Base-by-base conservation (phyloP, 768 basidiomycete species). In the Vararia minispora region DNA sequence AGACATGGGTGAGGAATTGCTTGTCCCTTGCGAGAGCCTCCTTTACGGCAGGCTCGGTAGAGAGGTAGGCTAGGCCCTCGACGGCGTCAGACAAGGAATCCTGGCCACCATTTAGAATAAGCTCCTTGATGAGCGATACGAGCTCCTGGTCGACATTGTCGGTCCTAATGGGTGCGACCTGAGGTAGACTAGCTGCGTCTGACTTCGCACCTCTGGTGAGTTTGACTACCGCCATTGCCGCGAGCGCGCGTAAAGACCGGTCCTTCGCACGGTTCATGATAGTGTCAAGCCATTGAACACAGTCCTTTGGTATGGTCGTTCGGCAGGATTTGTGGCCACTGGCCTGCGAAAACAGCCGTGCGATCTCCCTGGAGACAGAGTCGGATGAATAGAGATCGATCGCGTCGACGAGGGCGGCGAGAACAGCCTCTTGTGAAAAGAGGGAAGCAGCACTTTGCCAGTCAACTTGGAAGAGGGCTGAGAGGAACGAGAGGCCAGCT, bases 391-490 rank as follows among this genome's bases (percentile, higher is more conserved):
- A 63, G n/a, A 84, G 58, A 43, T 92, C 88, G 18, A 79, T 67
- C 11, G 69, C 67, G 50, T 90, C 86, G 52, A 74, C 65, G 36
- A 89, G 58, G 31, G 69, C 68, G 27, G 82, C 76, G 23, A 79
- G 48, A 12, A 80, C 55, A 3, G 75, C 78, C 42, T 85, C 79
- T 35, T 67, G 63, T 26, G 61, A 57, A 40, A 90, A 76, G 37
- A 92, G 74, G 17, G 65, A 48, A 8, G 76, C 64, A 8, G 84
- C 88, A 1, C 74, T 62, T 36, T 68, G 60, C 58, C 76, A 70
- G 47, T 88, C 85, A n/a, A 89, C 74, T 53, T 89, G 85, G 51
- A 89, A 87, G 14, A 92, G 62, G 1, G 84, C 85, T n/a, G 70
- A 63, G 34, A 90, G 64, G 54, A 88, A 79, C 1, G 74, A 68